Percentiles rank a stretch among this genome's conserved stretches.
These are phyloP conservation scores for Epichloe sp. DNA, from an alignment of 2,329 filamentous ascomycete species.

Conservation along the genomic window DNA sequence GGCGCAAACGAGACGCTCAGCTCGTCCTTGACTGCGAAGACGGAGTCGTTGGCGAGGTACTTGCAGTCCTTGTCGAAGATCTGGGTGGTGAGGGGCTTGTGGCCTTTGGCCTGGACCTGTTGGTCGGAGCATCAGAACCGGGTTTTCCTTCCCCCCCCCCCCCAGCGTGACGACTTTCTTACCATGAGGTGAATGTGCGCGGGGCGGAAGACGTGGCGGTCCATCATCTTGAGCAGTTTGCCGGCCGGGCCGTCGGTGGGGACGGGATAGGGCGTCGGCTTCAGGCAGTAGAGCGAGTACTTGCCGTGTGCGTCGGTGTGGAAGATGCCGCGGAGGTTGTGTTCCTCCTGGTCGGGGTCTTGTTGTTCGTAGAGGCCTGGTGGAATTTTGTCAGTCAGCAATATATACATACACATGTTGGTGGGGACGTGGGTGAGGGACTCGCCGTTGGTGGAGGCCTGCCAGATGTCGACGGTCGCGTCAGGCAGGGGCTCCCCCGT, in stretches of 20 bases:
- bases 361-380: constrained; percentile 55
- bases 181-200: constrained; percentile 49
- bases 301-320: constrained; percentile 50
- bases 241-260: constrained; percentile 40
- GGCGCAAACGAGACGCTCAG: constrained; percentile 30
- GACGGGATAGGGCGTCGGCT: constrained; percentile 43
- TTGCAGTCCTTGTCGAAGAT: constrained; percentile 58
- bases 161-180: not conserved
- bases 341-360: constrained; percentile 54
- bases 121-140: not conserved
- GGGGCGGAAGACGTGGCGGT: constrained; percentile 42
- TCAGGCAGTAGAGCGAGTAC: constrained; percentile 49
- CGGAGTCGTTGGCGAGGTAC: constrained; percentile 41
- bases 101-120: constrained; percentile 36
- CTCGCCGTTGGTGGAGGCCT: constrained; percentile 58
- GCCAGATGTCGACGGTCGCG: constrained; percentile 66
- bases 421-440: too few relatives aligned
- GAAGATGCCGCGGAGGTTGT: constrained; percentile 63
- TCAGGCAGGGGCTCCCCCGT: constrained; percentile 52
- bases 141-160: too few relatives aligned
- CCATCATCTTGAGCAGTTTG: constrained; percentile 37
- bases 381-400: not conserved
- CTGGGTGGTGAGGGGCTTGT: constrained; percentile 58
- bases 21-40: constrained; percentile 42
- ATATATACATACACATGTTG: too few relatives aligned